Percentiles rank a stretch among this genome's conserved stretches.
These are phyloP conservation scores for Fusarium nematophilum DNA, from an alignment of 2,329 filamentous ascomycete species.

Conservation along the genomic window DNA sequence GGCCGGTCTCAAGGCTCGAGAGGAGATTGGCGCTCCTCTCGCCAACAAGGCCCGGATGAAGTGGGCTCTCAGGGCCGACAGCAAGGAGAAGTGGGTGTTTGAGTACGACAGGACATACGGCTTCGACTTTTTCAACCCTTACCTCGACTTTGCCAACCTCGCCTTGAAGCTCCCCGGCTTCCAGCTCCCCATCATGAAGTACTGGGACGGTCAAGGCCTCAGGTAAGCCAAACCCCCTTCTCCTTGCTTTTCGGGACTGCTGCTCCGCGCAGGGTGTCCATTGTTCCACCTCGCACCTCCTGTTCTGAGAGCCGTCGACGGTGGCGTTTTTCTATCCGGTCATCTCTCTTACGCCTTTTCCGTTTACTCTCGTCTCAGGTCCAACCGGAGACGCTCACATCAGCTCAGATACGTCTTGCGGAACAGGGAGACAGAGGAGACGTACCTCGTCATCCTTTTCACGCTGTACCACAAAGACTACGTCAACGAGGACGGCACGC, in stretches of 20 bases:
- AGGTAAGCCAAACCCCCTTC: conserved; percentile 64
- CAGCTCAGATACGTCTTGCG: conserved; percentile 92
- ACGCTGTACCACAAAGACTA: conserved; percentile 78
- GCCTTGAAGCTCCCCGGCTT: conserved; percentile 79
- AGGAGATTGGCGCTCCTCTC: conserved; percentile 61
- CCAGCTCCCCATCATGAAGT: conserved; percentile 77
- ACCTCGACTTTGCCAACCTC: conserved; percentile 85
- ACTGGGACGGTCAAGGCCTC: conserved; percentile 83
- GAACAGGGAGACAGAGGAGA: conserved; percentile 76
- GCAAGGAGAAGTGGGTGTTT: conserved; percentile 66
- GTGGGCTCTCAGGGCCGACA: conserved; percentile 64
- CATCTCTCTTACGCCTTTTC: conserved; percentile 32
- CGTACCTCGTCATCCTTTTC: conserved; percentile 86
- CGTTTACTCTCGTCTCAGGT: conserved; percentile 42
- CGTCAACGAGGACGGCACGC: conserved; percentile 67
- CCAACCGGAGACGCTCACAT: conserved; percentile 74
- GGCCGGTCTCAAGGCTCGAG: conserved; percentile 60
- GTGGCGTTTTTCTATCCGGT: conserved; percentile 33
- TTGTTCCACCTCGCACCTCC: conserved; percentile 15
- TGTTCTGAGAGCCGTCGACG: not conserved
- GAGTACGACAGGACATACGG: conserved; percentile 64
- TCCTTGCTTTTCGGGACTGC: conserved; percentile 9
- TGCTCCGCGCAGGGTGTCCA: not conserved
- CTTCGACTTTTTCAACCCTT: conserved; percentile 87
- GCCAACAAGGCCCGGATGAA: conserved; percentile 66